Evolutionary conservation across 148 eudicot species (phyloP), one percentile per base, ranked within the genome.

Genomic region (Rheum nobile): DNA sequence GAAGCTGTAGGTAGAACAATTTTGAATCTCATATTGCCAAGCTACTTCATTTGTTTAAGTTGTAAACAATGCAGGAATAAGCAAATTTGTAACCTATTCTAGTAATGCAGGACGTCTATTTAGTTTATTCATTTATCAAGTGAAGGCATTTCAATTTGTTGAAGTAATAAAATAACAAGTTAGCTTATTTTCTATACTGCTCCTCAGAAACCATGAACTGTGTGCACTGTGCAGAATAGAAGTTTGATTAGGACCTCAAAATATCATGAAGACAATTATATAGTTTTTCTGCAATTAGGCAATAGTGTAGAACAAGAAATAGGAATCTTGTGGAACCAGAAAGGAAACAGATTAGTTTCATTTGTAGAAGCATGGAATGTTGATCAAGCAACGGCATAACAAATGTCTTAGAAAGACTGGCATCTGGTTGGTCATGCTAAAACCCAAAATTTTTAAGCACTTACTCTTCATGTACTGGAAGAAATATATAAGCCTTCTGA

Each of bases 401-500:
- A 57, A 57, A 57, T 22, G 65, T 57, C 65, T 57, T 11, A 57
- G 16, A 26, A 57, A 24, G 8, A 57, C 14, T 26, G 65, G 32
- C 32, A 68, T 31, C 67, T 19, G 16, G 65, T 57, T 63, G 69
- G 5, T 63, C 39, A 63, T 63, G 21, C 10, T 14, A 63, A 63
- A 63, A 17, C 69, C 13, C 69, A 61, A 61, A 55, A 26, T 31
- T 12, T 63, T 76, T 44, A 13, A 75, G 47, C 57, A 75, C 96
- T 88, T 90, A 90, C 99, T 76, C 78, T 75, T 95, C 92, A 82
- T 95, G 88, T 74, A 95, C 79, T 50, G 99, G 99, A 42, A 95
- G 86, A 80, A 95, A 81, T 77, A 95, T 87, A 81, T 92, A 92
- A 31, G 97, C 87, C 87, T 95, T 95, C 75, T 91, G 88, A 85